Evolutionary conservation across 768 basidiomycete genomes (phyloP).

Genomic region (Mycena olivaceomarginata): DNA sequence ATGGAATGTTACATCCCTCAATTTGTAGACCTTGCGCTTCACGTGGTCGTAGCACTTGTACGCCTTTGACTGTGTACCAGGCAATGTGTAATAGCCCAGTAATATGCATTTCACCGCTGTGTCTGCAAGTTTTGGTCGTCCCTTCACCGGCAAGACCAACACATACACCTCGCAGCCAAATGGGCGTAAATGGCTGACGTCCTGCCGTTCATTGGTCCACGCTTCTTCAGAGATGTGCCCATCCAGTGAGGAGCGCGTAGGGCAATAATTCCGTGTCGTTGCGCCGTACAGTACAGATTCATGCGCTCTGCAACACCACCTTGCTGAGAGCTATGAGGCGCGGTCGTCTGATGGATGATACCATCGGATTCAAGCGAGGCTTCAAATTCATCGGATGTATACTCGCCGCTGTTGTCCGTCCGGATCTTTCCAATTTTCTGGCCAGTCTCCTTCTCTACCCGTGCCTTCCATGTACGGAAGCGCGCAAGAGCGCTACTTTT

Average conservation of each 20-base stretch:
- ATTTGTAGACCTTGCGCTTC: slow-evolving; percentile 15
- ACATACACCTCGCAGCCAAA: slow-evolving; percentile 18
- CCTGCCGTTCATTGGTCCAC: slow-evolving; percentile 19
- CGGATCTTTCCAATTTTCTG: slow-evolving; percentile 38
- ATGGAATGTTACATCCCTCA: slow-evolving; percentile 3
- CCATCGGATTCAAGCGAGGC: slow-evolving; percentile 44
- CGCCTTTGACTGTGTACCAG: slow-evolving; percentile 16
- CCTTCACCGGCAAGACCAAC: slow-evolving; percentile 4
- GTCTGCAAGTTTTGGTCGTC: not conserved
- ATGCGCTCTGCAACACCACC: slow-evolving; percentile 57
- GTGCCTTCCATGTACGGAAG: slow-evolving; percentile 24
- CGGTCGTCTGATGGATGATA: slow-evolving; percentile 51
- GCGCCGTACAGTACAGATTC: slow-evolving; percentile 35
- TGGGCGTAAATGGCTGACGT: slow-evolving; percentile 14
- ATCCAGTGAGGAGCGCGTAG: not conserved
- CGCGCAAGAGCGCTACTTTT: slow-evolving; percentile 32
- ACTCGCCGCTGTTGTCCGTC: slow-evolving; percentile 51
- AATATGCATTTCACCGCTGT: not conserved
- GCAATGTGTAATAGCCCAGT: too few species aligned
- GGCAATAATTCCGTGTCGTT: slow-evolving; percentile 6
- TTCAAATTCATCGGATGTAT: slow-evolving; percentile 41
- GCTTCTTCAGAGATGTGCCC: slow-evolving; percentile 9
- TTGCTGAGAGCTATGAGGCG: slow-evolving; percentile 53
- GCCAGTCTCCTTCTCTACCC: slow-evolving; percentile 32
- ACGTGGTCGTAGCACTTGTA: slow-evolving; percentile 14